Percentiles rank a stretch among this genome's conserved stretches.
Evolutionary conservation across 108 stramenopile species (phyloP).

Genomic region (Thalassiosira profunda): DNA sequence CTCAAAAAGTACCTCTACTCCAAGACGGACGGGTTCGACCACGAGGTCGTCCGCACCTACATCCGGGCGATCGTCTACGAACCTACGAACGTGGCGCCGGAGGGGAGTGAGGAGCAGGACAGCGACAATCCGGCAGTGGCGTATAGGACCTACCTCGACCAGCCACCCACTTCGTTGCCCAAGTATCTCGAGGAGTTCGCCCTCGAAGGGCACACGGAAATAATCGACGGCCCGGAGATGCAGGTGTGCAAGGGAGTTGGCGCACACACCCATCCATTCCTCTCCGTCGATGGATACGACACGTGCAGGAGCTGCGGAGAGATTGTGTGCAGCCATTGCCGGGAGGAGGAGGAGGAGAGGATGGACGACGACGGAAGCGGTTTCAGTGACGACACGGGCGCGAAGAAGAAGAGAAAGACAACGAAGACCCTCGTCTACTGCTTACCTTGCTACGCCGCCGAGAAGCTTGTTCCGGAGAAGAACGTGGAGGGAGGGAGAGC

Average conservation of each 20-base stretch:
- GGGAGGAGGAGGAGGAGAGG: no score
- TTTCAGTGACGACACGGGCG: background rate
- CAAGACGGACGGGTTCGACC: background rate
- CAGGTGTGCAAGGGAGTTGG: background rate
- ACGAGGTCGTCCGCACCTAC: background rate
- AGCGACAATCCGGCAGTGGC: no score
- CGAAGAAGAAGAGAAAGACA: no score
- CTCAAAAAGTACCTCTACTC: background rate
- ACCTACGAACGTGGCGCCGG: constrained; percentile 9
- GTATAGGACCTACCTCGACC: background rate
- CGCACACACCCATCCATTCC: background rate
- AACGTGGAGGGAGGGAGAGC: no score
- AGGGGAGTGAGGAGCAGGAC: background rate
- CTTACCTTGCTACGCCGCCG: background rate
- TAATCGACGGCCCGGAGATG: background rate
- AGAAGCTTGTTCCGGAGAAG: background rate
- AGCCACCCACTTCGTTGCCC: background rate
- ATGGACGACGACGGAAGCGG: no score
- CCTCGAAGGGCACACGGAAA: background rate
- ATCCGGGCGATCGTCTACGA: constrained; percentile 4
- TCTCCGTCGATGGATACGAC: background rate
- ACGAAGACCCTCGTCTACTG: no score
- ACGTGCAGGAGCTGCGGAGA: background rate
- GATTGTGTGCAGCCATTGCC: background rate
- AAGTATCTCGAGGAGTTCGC: constrained; percentile 12